A percentile compares a stretch with the other conserved stretches of the same genome.
Conservation (phyloP, 148 eudicot species). For the Heliamphora exappendiculata region DNA sequence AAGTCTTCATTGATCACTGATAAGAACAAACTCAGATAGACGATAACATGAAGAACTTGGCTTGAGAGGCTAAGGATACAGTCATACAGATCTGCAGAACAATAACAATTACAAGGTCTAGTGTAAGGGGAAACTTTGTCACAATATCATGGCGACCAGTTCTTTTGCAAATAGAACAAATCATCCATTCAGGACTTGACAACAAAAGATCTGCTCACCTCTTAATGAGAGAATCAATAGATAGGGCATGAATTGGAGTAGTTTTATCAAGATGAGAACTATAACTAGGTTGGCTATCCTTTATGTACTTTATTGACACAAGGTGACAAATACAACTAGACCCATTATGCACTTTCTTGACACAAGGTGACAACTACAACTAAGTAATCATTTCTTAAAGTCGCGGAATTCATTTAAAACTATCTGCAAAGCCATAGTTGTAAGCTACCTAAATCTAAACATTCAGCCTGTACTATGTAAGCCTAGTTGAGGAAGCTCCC, state of each 20-base stretch:
- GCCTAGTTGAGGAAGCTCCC: background rate
- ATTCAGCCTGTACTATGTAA: background rate
- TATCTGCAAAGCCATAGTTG: background rate
- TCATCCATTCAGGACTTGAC: background rate
- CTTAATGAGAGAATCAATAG: background rate
- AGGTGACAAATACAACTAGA: background rate
- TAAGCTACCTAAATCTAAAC: background rate
- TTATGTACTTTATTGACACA: background rate
- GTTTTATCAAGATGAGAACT: slow-evolving; percentile 1
- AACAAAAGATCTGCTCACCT: background rate
- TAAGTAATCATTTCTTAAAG: background rate
- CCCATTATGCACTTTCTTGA: background rate
- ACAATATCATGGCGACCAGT: background rate
- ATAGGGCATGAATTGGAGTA: background rate
- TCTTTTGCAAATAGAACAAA: background rate
- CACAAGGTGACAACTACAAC: background rate
- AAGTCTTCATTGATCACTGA: background rate
- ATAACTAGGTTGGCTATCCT: no score
- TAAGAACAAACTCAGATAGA: background rate
- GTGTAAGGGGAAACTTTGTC: background rate
- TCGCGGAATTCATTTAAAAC: background rate
- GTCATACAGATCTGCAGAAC: background rate
- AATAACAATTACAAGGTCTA: background rate
- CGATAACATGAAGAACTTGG: background rate
- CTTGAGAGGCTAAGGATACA: background rate